Percentiles rank a stretch among this genome's conserved stretches.
Conservation (phyloP, 2,329 filamentous ascomycete genomes). For the Ascochyta lentis region DNA sequence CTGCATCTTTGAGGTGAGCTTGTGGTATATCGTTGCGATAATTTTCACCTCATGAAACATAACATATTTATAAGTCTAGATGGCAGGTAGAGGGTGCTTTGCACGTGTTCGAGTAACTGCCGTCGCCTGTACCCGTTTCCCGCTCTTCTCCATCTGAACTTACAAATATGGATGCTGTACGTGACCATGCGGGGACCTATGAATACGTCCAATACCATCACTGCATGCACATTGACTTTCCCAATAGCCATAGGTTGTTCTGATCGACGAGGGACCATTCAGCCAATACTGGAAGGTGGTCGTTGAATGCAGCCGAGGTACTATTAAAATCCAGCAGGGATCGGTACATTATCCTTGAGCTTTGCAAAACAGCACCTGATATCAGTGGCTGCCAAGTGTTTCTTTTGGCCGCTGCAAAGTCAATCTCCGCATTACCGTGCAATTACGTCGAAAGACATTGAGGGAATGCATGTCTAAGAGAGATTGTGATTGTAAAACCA, state of each 20-base stretch:
- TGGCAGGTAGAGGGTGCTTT: background rate
- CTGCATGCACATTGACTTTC: background rate
- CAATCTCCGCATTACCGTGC: too few species aligned
- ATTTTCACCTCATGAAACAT: background rate
- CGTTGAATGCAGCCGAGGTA: slow-evolving; percentile 1
- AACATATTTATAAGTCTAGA: background rate
- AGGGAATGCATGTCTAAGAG: too few species aligned
- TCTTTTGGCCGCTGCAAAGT: too few species aligned
- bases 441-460: too few species aligned
- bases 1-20: slow-evolving; percentile 6
- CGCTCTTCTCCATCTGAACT: background rate
- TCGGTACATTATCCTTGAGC: background rate
- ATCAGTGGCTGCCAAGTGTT: too few species aligned
- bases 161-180: background rate
- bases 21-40: background rate
- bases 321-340: background rate
- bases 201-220: background rate
- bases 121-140: background rate
- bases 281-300: background rate
- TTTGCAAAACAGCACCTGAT: background rate
- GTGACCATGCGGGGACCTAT: background rate
- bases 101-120: background rate
- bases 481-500: too few species aligned
- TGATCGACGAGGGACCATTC: background rate
- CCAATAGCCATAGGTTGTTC: background rate